Evolutionary conservation across 2,329 filamentous ascomycete species (phyloP).

Genomic region (Fusarium sp.): DNA sequence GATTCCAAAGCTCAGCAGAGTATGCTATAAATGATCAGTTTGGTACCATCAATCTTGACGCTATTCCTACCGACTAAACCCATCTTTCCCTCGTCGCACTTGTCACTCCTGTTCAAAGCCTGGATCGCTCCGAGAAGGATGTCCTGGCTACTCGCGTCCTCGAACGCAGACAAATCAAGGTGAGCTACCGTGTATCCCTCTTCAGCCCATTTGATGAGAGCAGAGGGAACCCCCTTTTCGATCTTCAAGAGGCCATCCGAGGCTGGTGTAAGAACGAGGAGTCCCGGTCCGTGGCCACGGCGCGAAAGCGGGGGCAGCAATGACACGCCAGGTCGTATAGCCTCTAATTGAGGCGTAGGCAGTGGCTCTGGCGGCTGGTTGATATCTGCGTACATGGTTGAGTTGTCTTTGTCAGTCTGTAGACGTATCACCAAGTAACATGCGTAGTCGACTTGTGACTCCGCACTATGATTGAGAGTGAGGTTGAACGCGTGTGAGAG

Average conservation of each 20-base stretch:
- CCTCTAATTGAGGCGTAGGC: slow-evolving; percentile 30
- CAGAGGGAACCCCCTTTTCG: slow-evolving; percentile 57
- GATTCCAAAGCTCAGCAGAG: slow-evolving; percentile 35
- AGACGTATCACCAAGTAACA: background rate
- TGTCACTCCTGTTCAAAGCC: slow-evolving; percentile 35
- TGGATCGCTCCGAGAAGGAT: slow-evolving; percentile 36
- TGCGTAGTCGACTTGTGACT: background rate
- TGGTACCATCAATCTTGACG: accelerated
- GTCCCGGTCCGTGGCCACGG: slow-evolving; percentile 50
- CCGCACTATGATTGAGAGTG: slow-evolving; percentile 2
- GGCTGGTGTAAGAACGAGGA: slow-evolving; percentile 46
- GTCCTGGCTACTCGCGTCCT: slow-evolving; percentile 16
- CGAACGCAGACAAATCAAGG: slow-evolving; percentile 2
- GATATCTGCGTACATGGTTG: slow-evolving; percentile 40
- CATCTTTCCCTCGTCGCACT: slow-evolving; percentile 52
- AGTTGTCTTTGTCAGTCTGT: background rate
- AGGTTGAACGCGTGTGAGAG: background rate
- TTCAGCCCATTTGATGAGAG: slow-evolving; percentile 74
- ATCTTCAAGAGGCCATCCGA: slow-evolving; percentile 34
- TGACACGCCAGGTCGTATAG: slow-evolving; percentile 34
- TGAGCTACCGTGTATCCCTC: slow-evolving; percentile 70
- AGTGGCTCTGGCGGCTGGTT: slow-evolving; percentile 38
- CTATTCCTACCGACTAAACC: slow-evolving; percentile 48
- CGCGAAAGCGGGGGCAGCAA: slow-evolving; percentile 49
- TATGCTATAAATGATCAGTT: slow-evolving; percentile 9